phyloP scores from a whole-genome alignment of 1,139 yeast species.

The Candida smagusa region DNA sequence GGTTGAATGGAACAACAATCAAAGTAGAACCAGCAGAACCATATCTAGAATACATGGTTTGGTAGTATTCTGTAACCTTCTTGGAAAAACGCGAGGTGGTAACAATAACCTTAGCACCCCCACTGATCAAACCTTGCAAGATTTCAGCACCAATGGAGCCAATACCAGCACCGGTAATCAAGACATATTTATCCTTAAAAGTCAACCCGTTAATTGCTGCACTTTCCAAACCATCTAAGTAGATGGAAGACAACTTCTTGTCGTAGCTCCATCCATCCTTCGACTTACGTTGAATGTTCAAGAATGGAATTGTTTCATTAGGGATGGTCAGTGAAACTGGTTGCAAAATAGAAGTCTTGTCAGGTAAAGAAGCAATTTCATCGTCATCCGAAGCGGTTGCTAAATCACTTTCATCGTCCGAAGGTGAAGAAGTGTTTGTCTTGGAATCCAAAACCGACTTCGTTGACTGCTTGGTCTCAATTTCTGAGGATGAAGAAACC shows the following conservation, averaged over 20 bases:
- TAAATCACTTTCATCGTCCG: conserved; percentile 52
- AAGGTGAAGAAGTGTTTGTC: conserved; percentile 38
- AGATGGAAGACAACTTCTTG: conserved; percentile 68
- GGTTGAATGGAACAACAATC: conserved; percentile 97
- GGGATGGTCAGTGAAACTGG: conserved; percentile 75
- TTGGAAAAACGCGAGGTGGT: conserved; percentile 95
- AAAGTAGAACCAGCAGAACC: conserved; percentile 92
- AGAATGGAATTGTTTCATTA: conserved; percentile 88
- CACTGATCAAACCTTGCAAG: conserved; percentile 89
- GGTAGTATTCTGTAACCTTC: conserved; percentile 93
- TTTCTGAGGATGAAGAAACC: conserved; percentile 67
- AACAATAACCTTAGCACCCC: conserved; percentile 97
- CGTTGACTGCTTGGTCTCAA: conserved; percentile 48
- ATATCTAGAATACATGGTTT: conserved; percentile 83
- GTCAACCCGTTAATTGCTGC: conserved; percentile 93
- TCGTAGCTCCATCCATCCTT: conserved; percentile 85
- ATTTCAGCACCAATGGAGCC: conserved; percentile 98
- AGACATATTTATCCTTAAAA: conserved; percentile 82
- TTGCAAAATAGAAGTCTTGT: conserved; percentile 62
- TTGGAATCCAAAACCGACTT: conserved; percentile 36
- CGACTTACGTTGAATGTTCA: conserved; percentile 79
- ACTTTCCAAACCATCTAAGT: conserved; percentile 85
- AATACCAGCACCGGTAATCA: conserved; percentile 97
- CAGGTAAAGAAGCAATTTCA: conserved; percentile 82
- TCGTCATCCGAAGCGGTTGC: conserved; percentile 52